Evolutionary conservation across 2,329 filamentous ascomycete species (phyloP).

Genomic region (Rutstroemia sp.): DNA sequence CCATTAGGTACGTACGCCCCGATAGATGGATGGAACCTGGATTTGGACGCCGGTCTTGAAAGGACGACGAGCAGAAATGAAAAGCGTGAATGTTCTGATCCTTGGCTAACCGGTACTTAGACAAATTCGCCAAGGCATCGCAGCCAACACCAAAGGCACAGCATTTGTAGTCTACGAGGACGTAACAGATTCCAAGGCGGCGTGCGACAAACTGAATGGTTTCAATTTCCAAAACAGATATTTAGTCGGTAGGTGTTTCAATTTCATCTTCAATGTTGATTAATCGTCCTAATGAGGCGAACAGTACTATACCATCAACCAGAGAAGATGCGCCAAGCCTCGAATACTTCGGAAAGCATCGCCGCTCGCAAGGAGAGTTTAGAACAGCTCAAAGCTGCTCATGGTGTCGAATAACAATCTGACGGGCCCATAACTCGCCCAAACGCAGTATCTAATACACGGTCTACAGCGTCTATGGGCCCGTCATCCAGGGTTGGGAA

Average conservation of each 20-base stretch:
- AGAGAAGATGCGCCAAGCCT: slow-evolving; percentile 46
- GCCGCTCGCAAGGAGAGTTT: slow-evolving; percentile 92
- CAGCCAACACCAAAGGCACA: slow-evolving; percentile 94
- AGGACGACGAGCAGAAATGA: not conserved
- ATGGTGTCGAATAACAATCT: slow-evolving; percentile 95
- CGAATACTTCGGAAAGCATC: slow-evolving; percentile 73
- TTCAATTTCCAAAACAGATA: slow-evolving; percentile 99
- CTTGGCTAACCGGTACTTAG: slow-evolving; percentile 38
- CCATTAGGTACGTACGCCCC: slow-evolving; percentile 68
- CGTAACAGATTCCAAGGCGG: slow-evolving; percentile 96
- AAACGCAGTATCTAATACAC: slow-evolving; percentile 4
- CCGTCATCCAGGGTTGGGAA: slow-evolving; percentile 16
- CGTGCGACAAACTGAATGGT: slow-evolving; percentile 98
- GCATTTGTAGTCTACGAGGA: slow-evolving; percentile 99
- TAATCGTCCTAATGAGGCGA: slow-evolving; percentile 8
- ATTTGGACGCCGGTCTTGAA: not conserved
- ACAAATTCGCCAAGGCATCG: slow-evolving; percentile 97
- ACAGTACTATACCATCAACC: slow-evolving; percentile 69
- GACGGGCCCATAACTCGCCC: slow-evolving; percentile 42
- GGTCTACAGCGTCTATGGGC: slow-evolving; percentile 14
- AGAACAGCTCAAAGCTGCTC: slow-evolving; percentile 95
- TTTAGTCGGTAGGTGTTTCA: slow-evolving; percentile 71
- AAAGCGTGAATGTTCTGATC: not conserved
- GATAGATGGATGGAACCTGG: not conserved
- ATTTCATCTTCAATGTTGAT: not conserved